Base-by-base conservation (phyloP, 768 basidiomycete genomes). In the Boletus coccyginus region DNA sequence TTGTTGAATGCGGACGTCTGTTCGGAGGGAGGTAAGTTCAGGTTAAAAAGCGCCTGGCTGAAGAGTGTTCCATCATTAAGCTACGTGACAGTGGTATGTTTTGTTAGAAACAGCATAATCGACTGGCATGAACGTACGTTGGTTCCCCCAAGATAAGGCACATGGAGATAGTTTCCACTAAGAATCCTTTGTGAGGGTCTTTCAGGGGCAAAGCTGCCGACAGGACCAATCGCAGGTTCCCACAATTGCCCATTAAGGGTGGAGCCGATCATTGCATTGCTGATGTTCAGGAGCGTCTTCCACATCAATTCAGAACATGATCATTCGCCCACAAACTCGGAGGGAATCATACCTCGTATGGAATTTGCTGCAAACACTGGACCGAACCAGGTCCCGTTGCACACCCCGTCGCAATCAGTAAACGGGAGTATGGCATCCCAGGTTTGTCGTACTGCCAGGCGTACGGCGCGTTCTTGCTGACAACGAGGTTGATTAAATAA, bases 61-160 rank as follows among this genome's bases (percentile, higher is more conserved):
- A 6, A 61, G 5, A 0, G 32, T 4, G 63, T 56, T 27, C 63
- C 63, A 12, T 64, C 63, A 1, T 64, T 64, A 2, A 63, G 17
- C 63, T 64, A n/a, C 3, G 17, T 17, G 19, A 35, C 10, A 8
- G 3, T 11, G 9, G 12, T 4, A 21, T 9, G 8, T n/a, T 5
- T 6, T 29, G 8, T 43, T 12, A 39, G 13, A 44, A 21, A 33
- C 11, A 13, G 16, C 11, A 11, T 21, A 17, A 32, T 6, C 36
- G 12, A 41, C 27, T 7, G 16, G 19, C 6, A 19, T 1, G 13
- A 6, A 51, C 62, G 70, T 52, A 82, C 83, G 44, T 83, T 84
- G 0, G 80, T 83, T 31, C 84, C 84, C n/a, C 72, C 79, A 0
- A 86, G 62, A 56, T 77, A 81, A 8, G 83, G 82, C 4, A 86